phyloP scores from a whole-genome alignment of 2,329 filamentous ascomycete genomes.

The Calonectria crousiana region DNA sequence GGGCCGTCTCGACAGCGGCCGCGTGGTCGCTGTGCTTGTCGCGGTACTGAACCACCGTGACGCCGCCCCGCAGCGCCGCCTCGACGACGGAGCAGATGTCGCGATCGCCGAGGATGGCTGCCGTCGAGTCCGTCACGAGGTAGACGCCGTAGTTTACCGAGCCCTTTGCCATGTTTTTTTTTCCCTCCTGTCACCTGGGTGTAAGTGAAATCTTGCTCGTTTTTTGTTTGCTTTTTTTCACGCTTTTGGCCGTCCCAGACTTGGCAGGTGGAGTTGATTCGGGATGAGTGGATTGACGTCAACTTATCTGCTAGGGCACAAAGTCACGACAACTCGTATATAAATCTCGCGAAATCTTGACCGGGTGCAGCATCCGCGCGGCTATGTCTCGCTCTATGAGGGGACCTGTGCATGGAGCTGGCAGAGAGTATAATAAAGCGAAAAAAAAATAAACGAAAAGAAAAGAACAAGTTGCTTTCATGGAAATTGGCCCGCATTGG shows the following conservation, averaged over 20 bases:
- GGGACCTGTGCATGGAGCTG: not conserved
- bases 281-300: slow-evolving; percentile 25
- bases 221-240: not conserved
- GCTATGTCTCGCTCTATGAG: not conserved
- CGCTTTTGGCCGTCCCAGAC: not conserved
- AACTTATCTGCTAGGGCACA: not conserved
- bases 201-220: not conserved
- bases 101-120: slow-evolving; percentile 79
- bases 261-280: not conserved
- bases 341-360: not conserved
- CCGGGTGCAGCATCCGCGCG: not conserved
- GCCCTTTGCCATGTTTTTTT: slow-evolving; percentile 32
- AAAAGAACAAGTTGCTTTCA: not conserved
- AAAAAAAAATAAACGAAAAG: too few species aligned
- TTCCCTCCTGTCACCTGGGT: not conserved
- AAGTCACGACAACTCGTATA: slow-evolving; percentile 14
- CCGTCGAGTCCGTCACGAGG: slow-evolving; percentile 93
- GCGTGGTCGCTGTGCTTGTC: slow-evolving; percentile 87
- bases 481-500: not conserved
- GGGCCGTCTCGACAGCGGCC: slow-evolving; percentile 76
- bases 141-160: slow-evolving; percentile 84
- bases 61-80: slow-evolving; percentile 81
- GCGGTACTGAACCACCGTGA: slow-evolving; percentile 88
- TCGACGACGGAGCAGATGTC: slow-evolving; percentile 81
- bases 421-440: not conserved